Evolutionary conservation across 192 early-diverging fungal species (phyloP).

Genomic region (Paraglomus brasilianum): DNA sequence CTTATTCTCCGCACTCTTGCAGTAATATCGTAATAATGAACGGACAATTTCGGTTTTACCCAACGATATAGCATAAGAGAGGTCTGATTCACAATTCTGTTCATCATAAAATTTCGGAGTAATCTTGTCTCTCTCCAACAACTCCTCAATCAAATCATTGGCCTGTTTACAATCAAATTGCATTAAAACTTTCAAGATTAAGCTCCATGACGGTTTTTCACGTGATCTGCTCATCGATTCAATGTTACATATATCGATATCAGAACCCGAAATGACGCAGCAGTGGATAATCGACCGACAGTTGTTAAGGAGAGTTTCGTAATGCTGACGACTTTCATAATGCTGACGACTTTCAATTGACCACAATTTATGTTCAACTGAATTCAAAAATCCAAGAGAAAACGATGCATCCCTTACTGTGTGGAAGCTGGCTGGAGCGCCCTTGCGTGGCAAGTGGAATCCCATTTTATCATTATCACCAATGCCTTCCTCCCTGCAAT

Average conservation of each 20-base stretch:
- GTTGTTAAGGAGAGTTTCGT: background rate
- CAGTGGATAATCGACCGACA: background rate
- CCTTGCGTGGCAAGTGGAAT: background rate
- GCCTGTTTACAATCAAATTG: slow-evolving; percentile 12
- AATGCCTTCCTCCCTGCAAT: too few species aligned
- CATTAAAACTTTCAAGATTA: slow-evolving; percentile 22
- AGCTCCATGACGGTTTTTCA: background rate
- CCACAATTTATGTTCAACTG: background rate
- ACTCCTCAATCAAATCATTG: slow-evolving; percentile 7
- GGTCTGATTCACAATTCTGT: background rate
- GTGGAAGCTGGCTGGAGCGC: background rate
- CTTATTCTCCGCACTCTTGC: background rate
- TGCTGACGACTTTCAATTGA: too few species aligned
- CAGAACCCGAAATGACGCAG: background rate
- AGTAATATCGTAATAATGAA: slow-evolving; percentile 14
- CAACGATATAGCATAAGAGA: background rate
- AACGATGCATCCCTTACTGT: background rate
- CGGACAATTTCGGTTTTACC: slow-evolving; percentile 9
- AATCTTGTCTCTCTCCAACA: background rate
- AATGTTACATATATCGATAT: too few species aligned
- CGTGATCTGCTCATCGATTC: too few species aligned
- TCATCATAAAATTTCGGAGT: slow-evolving; percentile 15
- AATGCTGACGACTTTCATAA: background rate
- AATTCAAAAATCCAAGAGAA: slow-evolving; percentile 3
- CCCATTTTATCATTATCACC: too few species aligned